Base-by-base conservation (phyloP, 352 stramenopile genomes). In the Phytopythium mirpurense region DNA sequence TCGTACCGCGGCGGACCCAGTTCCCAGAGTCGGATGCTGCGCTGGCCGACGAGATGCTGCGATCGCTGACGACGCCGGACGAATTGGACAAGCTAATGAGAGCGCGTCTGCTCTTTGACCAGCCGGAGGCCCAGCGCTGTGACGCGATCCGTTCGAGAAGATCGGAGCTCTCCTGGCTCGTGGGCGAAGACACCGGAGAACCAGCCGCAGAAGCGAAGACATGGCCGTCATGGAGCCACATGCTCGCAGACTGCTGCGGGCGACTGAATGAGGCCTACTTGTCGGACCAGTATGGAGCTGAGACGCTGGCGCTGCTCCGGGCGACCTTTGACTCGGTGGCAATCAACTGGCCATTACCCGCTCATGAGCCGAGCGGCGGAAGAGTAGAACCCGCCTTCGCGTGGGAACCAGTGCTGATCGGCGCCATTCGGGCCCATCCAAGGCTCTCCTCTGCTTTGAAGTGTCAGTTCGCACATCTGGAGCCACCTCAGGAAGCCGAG, bases 1-100 rank as follows among this genome's bases (percentile, higher is more conserved):
- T 88, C 31, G 70, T 81, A 19, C 77, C 77, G 0, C 68, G 77
- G 42, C 67, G 86, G 42, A 67, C 68, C 31, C 77, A 88, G 50
- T 81, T 88, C 35, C 70, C 68, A 0, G 77, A 88, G n/a, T 63
- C 62, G 19, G 72, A 88, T 32, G 67, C 72, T 7, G 58, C 63
- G 23, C 82, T 67, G 43, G 41, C 61, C n/a, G 65, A 81, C 18
- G 68, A 84, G 24, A 46, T 88, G 44, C 19, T 86, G 43, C 47
- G 56, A 2, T 68, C 72, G 4, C 66, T 88, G 55, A 54, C 59
- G 38, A 44, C 48, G 5, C 42, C 47, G 27, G 62, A 69, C 2
- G 63, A 72, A 19, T 24, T 78, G 5, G 42, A 23, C 2, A 40
- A 26, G 29, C 56, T 88, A 3, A 55, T 78, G 27, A 35, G 49